Base-by-base conservation (phyloP, 1,139 yeast species). In the Scheffersomyces stambukii region DNA sequence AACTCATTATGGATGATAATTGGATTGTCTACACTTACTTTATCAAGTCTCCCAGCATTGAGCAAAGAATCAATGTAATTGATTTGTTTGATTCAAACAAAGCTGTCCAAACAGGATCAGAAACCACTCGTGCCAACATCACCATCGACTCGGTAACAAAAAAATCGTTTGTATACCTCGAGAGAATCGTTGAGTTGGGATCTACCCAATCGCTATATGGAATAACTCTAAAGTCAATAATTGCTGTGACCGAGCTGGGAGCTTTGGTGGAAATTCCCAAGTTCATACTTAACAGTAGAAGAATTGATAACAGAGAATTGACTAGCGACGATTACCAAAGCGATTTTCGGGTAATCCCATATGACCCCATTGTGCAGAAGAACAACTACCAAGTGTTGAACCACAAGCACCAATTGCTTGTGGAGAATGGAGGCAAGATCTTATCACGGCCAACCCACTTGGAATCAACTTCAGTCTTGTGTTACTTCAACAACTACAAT, bases 391-490 rank as follows among this genome's bases (percentile, higher is more conserved):
- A 60, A 33, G 50, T 66, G 1, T 38, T 64, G 19, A 64, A 60
- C 35, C 70, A 62, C 35, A 58, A 60, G 35, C 51, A 54, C 32
- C 52, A 52, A 38, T 43, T 45, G 40, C 50, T 50, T 17, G 40
- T 51, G 3, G 20, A 27, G 3, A 40, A 41, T 15, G 38, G 38
- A 12, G 36, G 34, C 8, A 32, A 51, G 11, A 48, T 80, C 3
- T 53, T 77, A 15, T 64, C 84, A 2, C 58, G 67, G 19, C 76
- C 91, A 2, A 81, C 96, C 0, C 69, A 75, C 25, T 62, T 86
- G 34, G 98, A 91, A 54, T 83, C 95, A 2, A 86, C 97, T 0
- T 65, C 81, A 2, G 65, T 83, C 20, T 71, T 88, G 2, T 80
- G 93, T 40, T 70, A 75, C 14, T 60, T 72, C 30, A 86, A 85